Evolutionary conservation across 768 basidiomycete genomes (phyloP).

Genomic region (Russula griseocarnosa): DNA sequence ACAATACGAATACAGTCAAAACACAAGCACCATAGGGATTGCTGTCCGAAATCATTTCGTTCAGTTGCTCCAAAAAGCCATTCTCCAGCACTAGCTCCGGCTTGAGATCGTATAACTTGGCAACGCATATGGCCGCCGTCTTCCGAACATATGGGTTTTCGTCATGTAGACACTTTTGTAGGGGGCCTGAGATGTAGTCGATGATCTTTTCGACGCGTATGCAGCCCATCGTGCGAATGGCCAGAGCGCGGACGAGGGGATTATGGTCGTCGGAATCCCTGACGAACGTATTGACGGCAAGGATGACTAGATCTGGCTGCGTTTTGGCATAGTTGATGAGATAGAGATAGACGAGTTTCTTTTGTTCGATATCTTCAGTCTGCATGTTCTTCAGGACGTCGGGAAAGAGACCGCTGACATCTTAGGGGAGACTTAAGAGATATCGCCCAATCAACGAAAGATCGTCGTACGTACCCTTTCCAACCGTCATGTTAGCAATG

Average conservation of each 20-base stretch:
- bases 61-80: constrained; percentile 83
- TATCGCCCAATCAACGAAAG: neutral
- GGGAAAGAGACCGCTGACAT: constrained; percentile 92
- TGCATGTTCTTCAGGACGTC: constrained; percentile 99
- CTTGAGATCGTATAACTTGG: constrained; percentile 96
- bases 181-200: constrained; percentile 94
- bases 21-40: constrained; percentile 89
- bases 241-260: constrained; percentile 91
- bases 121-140: constrained; percentile 94
- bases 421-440: constrained; percentile 37
- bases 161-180: constrained; percentile 87
- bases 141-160: constrained; percentile 99
- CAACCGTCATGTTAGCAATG: constrained; percentile 98
- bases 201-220: constrained; percentile 98
- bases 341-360: constrained; percentile 99
- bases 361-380: constrained; percentile 98
- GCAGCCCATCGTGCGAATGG: constrained; percentile 97
- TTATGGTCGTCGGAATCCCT: constrained; percentile 96
- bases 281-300: constrained; percentile 98
- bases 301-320: constrained; percentile 96
- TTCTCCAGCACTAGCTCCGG: constrained; percentile 93
- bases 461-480: constrained; percentile 67
- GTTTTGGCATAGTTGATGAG: constrained; percentile 99
- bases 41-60: constrained; percentile 91
- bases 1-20: neutral